A percentile compares a stretch with the other conserved stretches of the same genome.
Evolutionary conservation across 2,329 filamentous ascomycete genomes (phyloP).

Genomic region (Trichocomaceae sp.): DNA sequence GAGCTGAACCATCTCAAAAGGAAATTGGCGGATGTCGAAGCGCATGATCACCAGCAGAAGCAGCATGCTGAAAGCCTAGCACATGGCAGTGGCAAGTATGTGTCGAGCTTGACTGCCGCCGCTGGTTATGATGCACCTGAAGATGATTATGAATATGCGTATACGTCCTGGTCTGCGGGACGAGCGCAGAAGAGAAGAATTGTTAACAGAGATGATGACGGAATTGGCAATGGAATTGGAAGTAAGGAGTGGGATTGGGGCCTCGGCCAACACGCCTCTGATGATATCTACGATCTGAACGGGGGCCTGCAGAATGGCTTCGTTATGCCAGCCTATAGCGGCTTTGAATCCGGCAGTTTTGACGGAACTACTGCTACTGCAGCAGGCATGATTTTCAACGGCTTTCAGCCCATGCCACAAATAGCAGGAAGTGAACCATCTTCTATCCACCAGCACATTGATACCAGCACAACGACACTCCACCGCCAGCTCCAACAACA

Average conservation of each 20-base stretch:
- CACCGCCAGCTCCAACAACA: slow-evolving; percentile 10
- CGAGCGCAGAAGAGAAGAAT: background rate
- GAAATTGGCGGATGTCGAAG: background rate
- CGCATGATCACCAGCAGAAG: background rate
- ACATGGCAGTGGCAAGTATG: too few species aligned
- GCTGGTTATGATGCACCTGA: background rate
- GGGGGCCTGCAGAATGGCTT: background rate
- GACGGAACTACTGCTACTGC: background rate
- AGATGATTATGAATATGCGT: background rate
- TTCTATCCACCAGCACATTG: background rate
- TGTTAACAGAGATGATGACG: too few species aligned
- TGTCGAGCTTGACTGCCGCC: too few species aligned
- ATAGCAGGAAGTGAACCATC: background rate
- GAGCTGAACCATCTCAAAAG: slow-evolving; percentile 18
- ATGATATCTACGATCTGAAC: background rate
- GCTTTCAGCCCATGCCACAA: background rate
- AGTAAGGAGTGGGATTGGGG: background rate
- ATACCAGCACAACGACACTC: background rate
- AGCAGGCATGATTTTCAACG: background rate
- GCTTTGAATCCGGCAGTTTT: background rate
- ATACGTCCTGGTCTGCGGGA: background rate
- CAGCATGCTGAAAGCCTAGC: background rate
- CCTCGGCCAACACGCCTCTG: background rate
- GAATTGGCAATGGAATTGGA: background rate
- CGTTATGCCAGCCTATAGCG: background rate